Evolutionary conservation across 441 rosid genomes (phyloP).

Genomic region (Isatis lusitanica): DNA sequence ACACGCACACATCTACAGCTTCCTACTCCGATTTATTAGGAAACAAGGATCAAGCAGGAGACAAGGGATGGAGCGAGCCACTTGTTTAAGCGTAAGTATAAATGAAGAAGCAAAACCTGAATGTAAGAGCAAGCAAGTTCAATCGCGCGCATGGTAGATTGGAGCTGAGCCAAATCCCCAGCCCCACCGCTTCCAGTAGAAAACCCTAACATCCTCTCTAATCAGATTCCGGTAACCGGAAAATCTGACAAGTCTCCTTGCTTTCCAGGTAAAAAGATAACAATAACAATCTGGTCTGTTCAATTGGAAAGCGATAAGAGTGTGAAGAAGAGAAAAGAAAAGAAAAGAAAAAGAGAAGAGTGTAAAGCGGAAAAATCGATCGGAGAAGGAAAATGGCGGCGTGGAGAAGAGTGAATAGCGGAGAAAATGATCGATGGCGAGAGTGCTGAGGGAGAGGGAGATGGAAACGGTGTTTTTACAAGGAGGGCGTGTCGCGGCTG

Average conservation of each 20-base stretch:
- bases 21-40: neutral
- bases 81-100: slow-evolving; percentile 9
- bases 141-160: slow-evolving; percentile 88
- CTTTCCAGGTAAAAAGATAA: neutral
- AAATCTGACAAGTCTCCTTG: slow-evolving; percentile 13
- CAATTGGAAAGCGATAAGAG: neutral
- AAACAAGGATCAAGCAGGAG: neutral
- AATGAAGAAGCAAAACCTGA: slow-evolving; percentile 54
- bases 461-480: slow-evolving; percentile 21
- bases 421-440: slow-evolving; percentile 38
- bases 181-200: slow-evolving; percentile 40
- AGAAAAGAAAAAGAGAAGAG: neutral
- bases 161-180: slow-evolving; percentile 68
- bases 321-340: neutral
- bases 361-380: neutral
- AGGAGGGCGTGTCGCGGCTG: slow-evolving; percentile 9
- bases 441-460: slow-evolving; percentile 34
- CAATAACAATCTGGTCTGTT: neutral
- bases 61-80: too few relatives aligned
- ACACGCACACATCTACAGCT: slow-evolving; percentile 9
- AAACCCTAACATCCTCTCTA: slow-evolving; percentile 51
- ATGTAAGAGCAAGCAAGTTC: slow-evolving; percentile 91
- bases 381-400: slow-evolving; percentile 29
- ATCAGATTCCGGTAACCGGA: slow-evolving; percentile 14
- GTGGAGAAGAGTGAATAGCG: slow-evolving; percentile 27